These are phyloP conservation scores for Rhododendron griersonianum DNA, from an alignment of 148 eudicot genomes.

Conservation along the genomic window DNA sequence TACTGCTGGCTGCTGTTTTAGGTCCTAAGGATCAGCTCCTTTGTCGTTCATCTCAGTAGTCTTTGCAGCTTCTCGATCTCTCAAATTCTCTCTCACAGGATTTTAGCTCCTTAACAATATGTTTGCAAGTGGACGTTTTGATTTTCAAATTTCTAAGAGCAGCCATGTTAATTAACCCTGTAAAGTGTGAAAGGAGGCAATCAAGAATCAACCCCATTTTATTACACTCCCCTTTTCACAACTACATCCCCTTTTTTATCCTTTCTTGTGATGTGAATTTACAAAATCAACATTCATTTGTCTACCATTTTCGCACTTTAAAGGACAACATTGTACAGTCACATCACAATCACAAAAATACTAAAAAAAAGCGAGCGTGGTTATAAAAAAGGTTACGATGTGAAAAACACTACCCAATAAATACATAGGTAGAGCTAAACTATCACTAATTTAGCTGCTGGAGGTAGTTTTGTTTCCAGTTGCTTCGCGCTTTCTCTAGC, in stretches of 20 bases:
- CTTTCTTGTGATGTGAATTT: no score
- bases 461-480: background rate
- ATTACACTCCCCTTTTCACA: no score
- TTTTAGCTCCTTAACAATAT: conserved; percentile 76
- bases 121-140: conserved; percentile 84
- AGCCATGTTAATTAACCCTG: conserved; percentile 40
- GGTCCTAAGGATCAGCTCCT: conserved; percentile 82
- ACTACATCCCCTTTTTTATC: no score
- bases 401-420: no score
- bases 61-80: conserved; percentile 68
- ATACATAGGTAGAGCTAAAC: background rate
- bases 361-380: no score
- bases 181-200: no score
- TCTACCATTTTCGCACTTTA: no score
- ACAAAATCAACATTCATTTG: no score
- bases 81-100: conserved; percentile 93
- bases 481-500: background rate
- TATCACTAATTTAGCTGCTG: background rate
- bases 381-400: no score
- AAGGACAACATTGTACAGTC: no score
- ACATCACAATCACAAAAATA: no score
- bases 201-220: no score
- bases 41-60: conserved; percentile 91
- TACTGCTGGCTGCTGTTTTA: conserved; percentile 74
- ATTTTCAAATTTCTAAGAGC: conserved; percentile 86